These are phyloP conservation scores for Talinum fruticosum DNA, from an alignment of 148 eudicot genomes.

Conservation along the genomic window DNA sequence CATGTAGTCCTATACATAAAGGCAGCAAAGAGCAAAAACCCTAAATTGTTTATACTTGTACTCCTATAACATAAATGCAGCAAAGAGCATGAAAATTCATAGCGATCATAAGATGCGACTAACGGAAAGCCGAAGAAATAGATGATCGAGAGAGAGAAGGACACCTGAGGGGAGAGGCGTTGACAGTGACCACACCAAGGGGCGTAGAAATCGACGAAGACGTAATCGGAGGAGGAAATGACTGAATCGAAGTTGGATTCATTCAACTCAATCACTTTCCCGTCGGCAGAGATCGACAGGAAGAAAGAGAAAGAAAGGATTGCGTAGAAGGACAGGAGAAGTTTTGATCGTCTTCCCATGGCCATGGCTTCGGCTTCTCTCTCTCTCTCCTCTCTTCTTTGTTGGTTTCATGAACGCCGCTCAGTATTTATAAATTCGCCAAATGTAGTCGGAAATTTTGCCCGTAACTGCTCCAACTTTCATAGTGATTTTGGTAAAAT, in stretches of 20 bases:
- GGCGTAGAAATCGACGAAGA: constrained; percentile 87
- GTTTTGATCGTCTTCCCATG: constrained; percentile 19
- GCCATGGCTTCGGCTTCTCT: neutral
- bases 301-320: constrained; percentile 18
- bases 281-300: constrained; percentile 29
- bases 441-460: too few relatives aligned
- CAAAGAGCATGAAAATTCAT: too few relatives aligned
- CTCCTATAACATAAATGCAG: too few relatives aligned
- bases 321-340: neutral
- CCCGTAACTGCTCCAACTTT: too few relatives aligned
- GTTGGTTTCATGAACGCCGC: neutral
- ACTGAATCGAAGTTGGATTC: constrained; percentile 81
- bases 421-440: neutral
- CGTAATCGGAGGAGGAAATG: constrained; percentile 59
- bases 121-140: neutral
- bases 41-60: too few relatives aligned
- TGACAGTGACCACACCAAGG: constrained; percentile 99
- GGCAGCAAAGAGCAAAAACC: too few relatives aligned
- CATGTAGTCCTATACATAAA: too few relatives aligned
- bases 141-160: neutral
- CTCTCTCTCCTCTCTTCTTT: neutral
- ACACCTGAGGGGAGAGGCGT: constrained; percentile 76
- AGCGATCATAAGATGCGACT: too few relatives aligned
- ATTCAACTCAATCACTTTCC: constrained; percentile 67
- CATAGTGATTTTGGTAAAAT: too few relatives aligned